Evolutionary conservation across 2,329 filamentous ascomycete species (phyloP).

Genomic region (Geosmithia flava): DNA sequence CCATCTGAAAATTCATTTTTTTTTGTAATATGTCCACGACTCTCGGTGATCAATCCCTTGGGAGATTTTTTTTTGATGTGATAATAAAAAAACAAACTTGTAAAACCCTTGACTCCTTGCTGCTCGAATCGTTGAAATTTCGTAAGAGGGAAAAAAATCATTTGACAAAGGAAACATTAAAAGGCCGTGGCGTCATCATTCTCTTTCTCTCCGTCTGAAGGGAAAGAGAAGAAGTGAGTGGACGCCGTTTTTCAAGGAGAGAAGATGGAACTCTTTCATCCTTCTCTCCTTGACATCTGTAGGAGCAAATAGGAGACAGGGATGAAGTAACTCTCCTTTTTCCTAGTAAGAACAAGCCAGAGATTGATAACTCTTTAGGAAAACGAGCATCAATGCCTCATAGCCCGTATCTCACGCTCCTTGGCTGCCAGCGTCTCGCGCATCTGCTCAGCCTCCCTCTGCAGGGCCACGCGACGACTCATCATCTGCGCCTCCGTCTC

Average conservation of each 20-base stretch:
- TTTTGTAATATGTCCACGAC: not conserved
- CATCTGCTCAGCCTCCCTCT: constrained; percentile 66
- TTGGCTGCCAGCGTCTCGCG: constrained; percentile 59
- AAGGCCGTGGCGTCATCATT: too few relatives aligned
- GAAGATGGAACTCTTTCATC: too few relatives aligned
- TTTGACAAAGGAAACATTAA: not conserved
- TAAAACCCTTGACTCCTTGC: not conserved
- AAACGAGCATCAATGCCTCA: constrained; percentile 6
- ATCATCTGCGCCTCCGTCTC: constrained; percentile 41
- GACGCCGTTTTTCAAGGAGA: too few relatives aligned
- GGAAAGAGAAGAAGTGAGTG: too few relatives aligned
- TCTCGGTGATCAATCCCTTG: not conserved
- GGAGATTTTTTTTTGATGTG: not conserved
- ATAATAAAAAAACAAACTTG: not conserved
- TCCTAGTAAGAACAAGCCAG: too few relatives aligned
- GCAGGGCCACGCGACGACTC: constrained; percentile 52
- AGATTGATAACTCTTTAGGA: too few relatives aligned
- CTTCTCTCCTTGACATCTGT: not conserved
- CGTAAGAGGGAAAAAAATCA: not conserved
- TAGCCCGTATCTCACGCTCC: constrained; percentile 50
- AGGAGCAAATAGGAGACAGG: too few relatives aligned
- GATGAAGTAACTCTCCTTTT: too few relatives aligned
- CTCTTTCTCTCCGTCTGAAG: too few relatives aligned
- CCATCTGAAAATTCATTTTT: not conserved
- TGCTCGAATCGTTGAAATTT: not conserved